phyloP scores from a whole-genome alignment of 192 early-diverging fungal species.

The Dimargaris xerosporica region DNA sequence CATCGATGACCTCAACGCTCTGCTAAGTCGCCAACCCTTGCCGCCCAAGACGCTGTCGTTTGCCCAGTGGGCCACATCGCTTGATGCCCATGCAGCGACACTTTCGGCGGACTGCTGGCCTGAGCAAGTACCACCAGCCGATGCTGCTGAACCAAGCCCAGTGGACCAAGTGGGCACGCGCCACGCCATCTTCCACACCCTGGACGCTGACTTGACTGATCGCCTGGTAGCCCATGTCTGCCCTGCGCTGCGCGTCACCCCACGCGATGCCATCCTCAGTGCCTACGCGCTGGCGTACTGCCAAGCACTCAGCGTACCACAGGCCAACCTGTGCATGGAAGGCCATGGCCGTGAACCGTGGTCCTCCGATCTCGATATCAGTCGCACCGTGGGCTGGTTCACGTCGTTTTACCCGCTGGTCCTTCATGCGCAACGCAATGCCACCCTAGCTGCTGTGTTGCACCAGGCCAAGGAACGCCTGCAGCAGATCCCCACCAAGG shows the following conservation, averaged over 20 bases:
- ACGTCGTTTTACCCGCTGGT: neutral
- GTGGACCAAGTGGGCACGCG: neutral
- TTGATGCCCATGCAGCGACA: slow-evolving; percentile 1
- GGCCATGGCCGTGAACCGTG: too few species aligned
- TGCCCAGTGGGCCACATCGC: slow-evolving; percentile 11
- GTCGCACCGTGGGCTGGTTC: too few species aligned
- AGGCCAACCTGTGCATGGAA: too few species aligned
- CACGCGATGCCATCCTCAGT: neutral
- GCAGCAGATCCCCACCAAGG: slow-evolving; percentile 4
- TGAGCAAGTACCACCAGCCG: neutral
- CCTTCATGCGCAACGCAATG: neutral
- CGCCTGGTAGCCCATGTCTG: neutral
- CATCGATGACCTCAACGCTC: slow-evolving; percentile 16
- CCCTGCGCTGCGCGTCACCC: neutral
- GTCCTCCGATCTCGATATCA: too few species aligned
- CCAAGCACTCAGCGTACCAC: too few species aligned
- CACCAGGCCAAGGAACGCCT: neutral
- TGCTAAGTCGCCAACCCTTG: slow-evolving; percentile 10
- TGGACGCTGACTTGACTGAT: neutral
- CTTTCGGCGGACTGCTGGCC: neutral
- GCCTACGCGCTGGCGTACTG: neutral
- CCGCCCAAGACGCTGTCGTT: slow-evolving; percentile 16
- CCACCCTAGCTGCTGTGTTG: neutral
- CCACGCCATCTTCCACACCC: neutral
- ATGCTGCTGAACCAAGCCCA: too few species aligned